These are phyloP conservation scores for Cladosporium oxysporum DNA, from an alignment of 2,329 filamentous ascomycete species.

Conservation along the genomic window DNA sequence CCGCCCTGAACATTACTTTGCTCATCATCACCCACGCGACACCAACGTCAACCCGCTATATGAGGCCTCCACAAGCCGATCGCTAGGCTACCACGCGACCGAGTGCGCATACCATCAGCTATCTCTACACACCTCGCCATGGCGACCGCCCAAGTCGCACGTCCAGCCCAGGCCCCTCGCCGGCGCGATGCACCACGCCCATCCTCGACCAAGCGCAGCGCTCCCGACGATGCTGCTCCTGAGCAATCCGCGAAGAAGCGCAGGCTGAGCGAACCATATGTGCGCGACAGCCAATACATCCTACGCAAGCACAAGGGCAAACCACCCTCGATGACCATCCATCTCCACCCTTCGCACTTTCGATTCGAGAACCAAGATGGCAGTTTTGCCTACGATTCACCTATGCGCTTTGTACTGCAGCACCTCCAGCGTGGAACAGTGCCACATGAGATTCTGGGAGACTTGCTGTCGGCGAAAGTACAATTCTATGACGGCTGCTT, in stretches of 20 bases:
- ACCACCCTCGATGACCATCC: conserved; percentile 80
- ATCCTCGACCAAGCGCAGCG: conserved; percentile 29
- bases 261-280: conserved; percentile 44
- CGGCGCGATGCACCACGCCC: conserved; percentile 45
- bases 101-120: background rate
- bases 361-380: conserved; percentile 92
- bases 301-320: conserved; percentile 74
- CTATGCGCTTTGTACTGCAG: conserved; percentile 80
- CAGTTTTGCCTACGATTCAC: conserved; percentile 87
- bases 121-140: conserved; percentile 24
- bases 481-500: conserved; percentile 91
- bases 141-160: conserved; percentile 38
- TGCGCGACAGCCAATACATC: conserved; percentile 74
- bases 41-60: conserved; percentile 1
- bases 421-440: conserved; percentile 76
- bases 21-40: background rate
- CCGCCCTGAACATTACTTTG: background rate
- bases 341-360: conserved; percentile 83
- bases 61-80: background rate
- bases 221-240: conserved; percentile 28
- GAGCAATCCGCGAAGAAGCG: conserved; percentile 29
- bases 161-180: conserved; percentile 43
- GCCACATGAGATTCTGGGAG: conserved; percentile 83
- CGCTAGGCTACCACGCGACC: background rate
- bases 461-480: conserved; percentile 70